Evolutionary conservation across 2,329 filamentous ascomycete genomes (phyloP).

Genomic region (Westerdykella sp.): DNA sequence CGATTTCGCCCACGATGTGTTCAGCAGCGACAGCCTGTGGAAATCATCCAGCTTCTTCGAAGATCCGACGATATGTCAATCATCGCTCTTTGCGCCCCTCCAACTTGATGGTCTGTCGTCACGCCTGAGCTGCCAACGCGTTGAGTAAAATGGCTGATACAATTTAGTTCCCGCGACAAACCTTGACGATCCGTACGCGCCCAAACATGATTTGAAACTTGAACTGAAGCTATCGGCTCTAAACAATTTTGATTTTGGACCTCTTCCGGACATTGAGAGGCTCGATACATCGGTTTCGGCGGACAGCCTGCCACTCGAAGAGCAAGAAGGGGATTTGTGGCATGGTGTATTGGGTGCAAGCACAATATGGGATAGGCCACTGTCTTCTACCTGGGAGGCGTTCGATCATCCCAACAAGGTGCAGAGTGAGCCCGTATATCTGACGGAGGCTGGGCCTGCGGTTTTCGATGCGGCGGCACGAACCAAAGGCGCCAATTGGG

Average conservation of each 20-base stretch:
- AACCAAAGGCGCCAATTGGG: conserved; percentile 35
- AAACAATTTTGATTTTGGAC: conserved; percentile 37
- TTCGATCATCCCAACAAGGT: conserved; percentile 49
- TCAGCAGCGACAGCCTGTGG: conserved; percentile 59
- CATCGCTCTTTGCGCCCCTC: conserved; percentile 28
- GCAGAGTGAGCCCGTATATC: conserved; percentile 46
- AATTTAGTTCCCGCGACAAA: conserved; percentile 30
- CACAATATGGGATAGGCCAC: conserved; percentile 22
- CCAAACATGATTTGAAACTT: conserved; percentile 27
- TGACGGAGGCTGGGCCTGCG: conserved; percentile 62
- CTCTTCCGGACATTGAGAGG: conserved; percentile 30
- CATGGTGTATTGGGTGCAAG: conserved; percentile 30
- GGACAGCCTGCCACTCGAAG: conserved; percentile 17
- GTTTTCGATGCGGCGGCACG: conserved; percentile 61
- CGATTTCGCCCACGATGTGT: conserved; percentile 49
- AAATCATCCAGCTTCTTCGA: conserved; percentile 46
- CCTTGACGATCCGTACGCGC: conserved; percentile 38
- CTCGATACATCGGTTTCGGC: conserved; percentile 25
- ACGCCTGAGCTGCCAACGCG: conserved; percentile 18
- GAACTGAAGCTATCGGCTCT: conserved; percentile 36
- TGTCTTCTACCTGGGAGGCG: conserved; percentile 62
- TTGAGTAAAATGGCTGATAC: conserved; percentile 17
- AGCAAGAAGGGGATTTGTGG: conserved; percentile 37
- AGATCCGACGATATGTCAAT: conserved; percentile 15
- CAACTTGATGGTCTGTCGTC: conserved; percentile 31